A percentile compares a stretch with the other conserved stretches of the same genome.
These are phyloP conservation scores for Gastrodia elata DNA, from an alignment of 106 monocot species.

Conservation along the genomic window DNA sequence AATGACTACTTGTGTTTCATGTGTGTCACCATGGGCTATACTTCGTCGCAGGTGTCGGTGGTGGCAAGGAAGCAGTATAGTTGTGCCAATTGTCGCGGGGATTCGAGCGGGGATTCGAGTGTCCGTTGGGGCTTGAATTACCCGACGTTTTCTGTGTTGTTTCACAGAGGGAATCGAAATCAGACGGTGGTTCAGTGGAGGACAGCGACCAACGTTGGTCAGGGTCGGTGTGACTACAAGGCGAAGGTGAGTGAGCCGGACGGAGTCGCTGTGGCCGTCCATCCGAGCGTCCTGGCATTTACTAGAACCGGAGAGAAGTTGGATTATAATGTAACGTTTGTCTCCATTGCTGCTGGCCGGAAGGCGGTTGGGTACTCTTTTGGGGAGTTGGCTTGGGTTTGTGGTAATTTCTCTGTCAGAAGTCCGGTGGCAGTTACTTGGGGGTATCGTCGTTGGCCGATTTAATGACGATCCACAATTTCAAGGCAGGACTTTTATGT, in stretches of 20 bases:
- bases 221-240: slow-evolving; percentile 11
- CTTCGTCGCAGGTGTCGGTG: slow-evolving; percentile 1
- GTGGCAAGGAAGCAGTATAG: not conserved
- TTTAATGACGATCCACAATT: too few species aligned
- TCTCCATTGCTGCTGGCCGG: not conserved
- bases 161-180: not conserved
- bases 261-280: slow-evolving; percentile 18
- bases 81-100: not conserved
- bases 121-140: slow-evolving; percentile 16
- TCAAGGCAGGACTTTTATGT: not conserved
- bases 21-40: slow-evolving; percentile 18
- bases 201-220: slow-evolving; percentile 14
- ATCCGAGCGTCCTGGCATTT: slow-evolving; percentile 21
- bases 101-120: not conserved
- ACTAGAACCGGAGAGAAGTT: slow-evolving; percentile 18
- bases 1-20: slow-evolving; percentile 26
- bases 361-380: slow-evolving; percentile 5
- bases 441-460: not conserved
- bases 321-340: slow-evolving; percentile 28
- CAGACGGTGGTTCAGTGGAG: not conserved
- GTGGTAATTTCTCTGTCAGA: slow-evolving; percentile 19
- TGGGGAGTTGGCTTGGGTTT: slow-evolving; percentile 36
- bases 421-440: slow-evolving; percentile 37
- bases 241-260: slow-evolving; percentile 20
- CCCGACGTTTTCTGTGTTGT: slow-evolving; percentile 21